These are phyloP conservation scores for Plectosphaerella sp. DNA, from an alignment of 2,329 filamentous ascomycete species.

Conservation along the genomic window DNA sequence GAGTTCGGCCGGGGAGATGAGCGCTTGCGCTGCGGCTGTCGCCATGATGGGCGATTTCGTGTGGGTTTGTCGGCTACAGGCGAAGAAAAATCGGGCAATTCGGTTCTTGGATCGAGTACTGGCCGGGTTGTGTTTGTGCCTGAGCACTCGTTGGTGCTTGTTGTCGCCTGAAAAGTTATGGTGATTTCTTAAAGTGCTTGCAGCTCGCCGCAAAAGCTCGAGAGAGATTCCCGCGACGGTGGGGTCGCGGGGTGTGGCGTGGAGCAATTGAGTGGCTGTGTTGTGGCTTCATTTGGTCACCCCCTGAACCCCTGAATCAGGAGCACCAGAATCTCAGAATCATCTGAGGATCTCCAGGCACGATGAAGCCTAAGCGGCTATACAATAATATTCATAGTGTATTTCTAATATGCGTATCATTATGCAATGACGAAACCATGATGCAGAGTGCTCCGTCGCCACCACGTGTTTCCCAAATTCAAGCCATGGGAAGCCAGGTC, in stretches of 20 bases:
- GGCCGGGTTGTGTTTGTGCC: not conserved
- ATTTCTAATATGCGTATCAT: not conserved
- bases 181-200: not conserved
- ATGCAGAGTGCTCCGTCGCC: not conserved
- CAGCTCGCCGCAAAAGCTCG: not conserved
- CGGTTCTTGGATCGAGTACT: not conserved
- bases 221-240: not conserved
- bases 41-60: conserved; percentile 43
- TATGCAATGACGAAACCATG: not conserved
- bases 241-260: not conserved
- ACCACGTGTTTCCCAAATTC: not conserved
- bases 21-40: conserved; percentile 56
- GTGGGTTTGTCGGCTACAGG: not conserved
- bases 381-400: not conserved
- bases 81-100: not conserved
- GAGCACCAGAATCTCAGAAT: not conserved
- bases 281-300: not conserved
- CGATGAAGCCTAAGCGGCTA: too few species aligned
- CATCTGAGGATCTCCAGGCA: too few species aligned
- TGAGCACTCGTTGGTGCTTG: not conserved
- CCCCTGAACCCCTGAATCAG: not conserved
- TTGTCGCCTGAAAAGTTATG: conserved; percentile 1
- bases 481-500: not conserved
- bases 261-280: not conserved
- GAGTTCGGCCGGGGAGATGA: conserved; percentile 92